phyloP scores from a whole-genome alignment of 305 asterid genomes.

The Ruellia speciosa region DNA sequence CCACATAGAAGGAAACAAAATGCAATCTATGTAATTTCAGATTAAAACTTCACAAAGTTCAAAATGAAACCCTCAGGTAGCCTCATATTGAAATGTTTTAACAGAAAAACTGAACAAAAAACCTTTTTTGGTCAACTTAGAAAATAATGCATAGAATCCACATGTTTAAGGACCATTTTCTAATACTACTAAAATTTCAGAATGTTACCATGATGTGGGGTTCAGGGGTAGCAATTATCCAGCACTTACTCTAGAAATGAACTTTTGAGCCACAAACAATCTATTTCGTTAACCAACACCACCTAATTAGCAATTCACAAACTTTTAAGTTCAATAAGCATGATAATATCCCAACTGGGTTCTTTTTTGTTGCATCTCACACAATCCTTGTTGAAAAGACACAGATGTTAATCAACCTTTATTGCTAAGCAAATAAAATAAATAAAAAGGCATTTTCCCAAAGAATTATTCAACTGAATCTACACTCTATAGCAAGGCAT shows the following conservation, averaged over 20 bases:
- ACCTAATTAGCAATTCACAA: constrained; percentile 11
- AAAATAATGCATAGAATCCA: neutral
- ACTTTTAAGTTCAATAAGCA: constrained; percentile 14
- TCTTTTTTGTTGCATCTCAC: neutral
- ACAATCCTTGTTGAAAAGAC: constrained; percentile 11
- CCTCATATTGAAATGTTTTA: neutral
- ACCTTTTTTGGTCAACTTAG: neutral
- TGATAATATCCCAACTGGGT: constrained; percentile 5
- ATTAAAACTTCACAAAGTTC: constrained; percentile 3
- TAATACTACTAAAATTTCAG: constrained; percentile 12
- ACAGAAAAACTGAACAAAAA: neutral
- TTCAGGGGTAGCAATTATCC: neutral
- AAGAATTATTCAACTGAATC: constrained; percentile 14
- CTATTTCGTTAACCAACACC: neutral
- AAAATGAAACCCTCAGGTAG: constrained; percentile 14
- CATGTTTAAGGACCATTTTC: neutral
- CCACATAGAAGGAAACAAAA: too few relatives aligned
- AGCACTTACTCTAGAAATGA: too few relatives aligned
- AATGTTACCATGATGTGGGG: neutral
- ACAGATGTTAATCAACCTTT: neutral
- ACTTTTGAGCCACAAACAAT: too few relatives aligned
- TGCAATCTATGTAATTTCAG: neutral
- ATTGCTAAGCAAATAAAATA: constrained; percentile 13
- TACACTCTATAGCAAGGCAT: constrained; percentile 7
- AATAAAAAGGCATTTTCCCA: constrained; percentile 8